Evolutionary conservation across 805 yeast species (phyloP).

Genomic region (Cyberlindnera americana): DNA sequence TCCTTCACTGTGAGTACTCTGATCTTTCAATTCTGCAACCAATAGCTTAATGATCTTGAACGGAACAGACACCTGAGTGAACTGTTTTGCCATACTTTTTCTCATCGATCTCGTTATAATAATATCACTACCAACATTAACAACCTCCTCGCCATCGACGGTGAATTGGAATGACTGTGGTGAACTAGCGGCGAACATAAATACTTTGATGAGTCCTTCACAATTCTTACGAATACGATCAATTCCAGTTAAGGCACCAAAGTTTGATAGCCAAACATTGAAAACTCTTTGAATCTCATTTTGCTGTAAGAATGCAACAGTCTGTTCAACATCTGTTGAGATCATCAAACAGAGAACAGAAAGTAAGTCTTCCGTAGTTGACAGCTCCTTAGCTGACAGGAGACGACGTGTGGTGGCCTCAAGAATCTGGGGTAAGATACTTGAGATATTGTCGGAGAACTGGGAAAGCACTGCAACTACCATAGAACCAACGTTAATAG

Average conservation of each 20-base stretch:
- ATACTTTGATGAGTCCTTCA: conserved; percentile 69
- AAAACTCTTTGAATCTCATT: conserved; percentile 52
- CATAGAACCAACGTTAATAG: conserved; percentile 67
- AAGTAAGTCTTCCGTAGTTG: conserved; percentile 74
- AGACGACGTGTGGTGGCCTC: conserved; percentile 67
- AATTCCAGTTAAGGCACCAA: conserved; percentile 72
- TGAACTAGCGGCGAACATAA: conserved; percentile 42
- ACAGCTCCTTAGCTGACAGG: conserved; percentile 58
- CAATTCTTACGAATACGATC: conserved; percentile 63
- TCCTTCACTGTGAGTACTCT: conserved; percentile 30
- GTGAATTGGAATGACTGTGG: conserved; percentile 43
- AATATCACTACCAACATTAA: conserved; percentile 50
- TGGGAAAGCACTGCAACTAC: conserved; percentile 56
- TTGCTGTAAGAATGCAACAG: conserved; percentile 55
- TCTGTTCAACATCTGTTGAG: conserved; percentile 54
- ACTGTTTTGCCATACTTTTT: conserved; percentile 42
- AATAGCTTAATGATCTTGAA: conserved; percentile 71
- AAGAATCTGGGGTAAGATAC: conserved; percentile 27
- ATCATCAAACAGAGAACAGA: conserved; percentile 74
- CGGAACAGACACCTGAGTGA: conserved; percentile 63
- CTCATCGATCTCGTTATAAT: conserved; percentile 88
- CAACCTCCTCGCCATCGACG: conserved; percentile 77
- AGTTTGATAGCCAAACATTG: conserved; percentile 79
- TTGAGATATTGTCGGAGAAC: conserved; percentile 33
- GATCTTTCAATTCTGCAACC: conserved; percentile 64